Evolutionary conservation across 768 basidiomycete genomes (phyloP), one percentile per base, ranked within the genome.

Genomic region (Mycena rosella): DNA sequence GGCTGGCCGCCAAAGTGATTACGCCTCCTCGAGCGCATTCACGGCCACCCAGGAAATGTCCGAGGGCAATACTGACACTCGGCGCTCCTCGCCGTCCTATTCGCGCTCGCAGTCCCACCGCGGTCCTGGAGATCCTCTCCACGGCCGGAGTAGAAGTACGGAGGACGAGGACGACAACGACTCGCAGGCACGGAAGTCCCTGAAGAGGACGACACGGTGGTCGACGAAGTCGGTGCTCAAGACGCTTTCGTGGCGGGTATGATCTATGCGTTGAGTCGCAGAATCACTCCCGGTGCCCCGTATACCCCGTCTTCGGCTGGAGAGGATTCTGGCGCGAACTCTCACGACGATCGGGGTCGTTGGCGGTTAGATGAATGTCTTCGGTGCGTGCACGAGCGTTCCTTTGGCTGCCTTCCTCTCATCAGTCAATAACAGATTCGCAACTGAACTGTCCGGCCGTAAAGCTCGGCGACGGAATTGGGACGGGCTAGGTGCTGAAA

Each of bases 191-290:
- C 89, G 0, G 88, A 90, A 74, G 84, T 80, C 57, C 86, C 86
- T 20, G 81, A 34, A 60, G 77, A 38, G 75, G 79, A 78, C 52
- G 79, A 80, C 11, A 74, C 72, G 4, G 78, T 86, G 2, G 80
- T 89, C 10, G 93, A 94, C 73, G 93, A 94, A 70, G 86, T 90
- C 13, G 93, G 93, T 1, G 90, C 91, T 2, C 91, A 94, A 71
- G 90, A 92, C 63, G 93, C 93, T 4, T 94, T 94, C 71, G 86
- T 94, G n/a, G 90, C 91, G 0, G 94, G 93, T 10, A 95, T 96
- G 93, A 91, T 96, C 60, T 95, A 88, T 77, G 88, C 93, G 0
- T 75, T 96, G 70, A 94, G 90, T 61, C 81, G 93, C 71, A 84
- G 88, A 49, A 79, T 94, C 58, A 79, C 90, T 52, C 94, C 94